A percentile compares a stretch with the other conserved stretches of the same genome.
phyloP scores from a whole-genome alignment of 2,329 filamentous ascomycete genomes.

The Pestalotiopsis fici region DNA sequence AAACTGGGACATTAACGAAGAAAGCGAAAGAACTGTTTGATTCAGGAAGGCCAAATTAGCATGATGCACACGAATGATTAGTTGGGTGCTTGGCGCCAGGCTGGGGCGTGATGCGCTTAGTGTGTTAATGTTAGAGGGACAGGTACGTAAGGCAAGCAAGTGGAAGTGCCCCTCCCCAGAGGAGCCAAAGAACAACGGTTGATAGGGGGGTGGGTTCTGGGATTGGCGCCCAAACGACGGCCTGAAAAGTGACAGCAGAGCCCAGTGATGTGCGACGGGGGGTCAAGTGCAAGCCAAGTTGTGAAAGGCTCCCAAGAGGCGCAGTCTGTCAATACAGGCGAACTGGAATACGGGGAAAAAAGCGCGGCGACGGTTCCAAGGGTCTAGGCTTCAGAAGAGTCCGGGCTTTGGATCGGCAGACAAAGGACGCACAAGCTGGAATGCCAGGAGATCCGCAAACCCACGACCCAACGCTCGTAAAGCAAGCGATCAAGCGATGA shows the following conservation, averaged over 20 bases:
- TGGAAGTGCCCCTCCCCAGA: not conserved
- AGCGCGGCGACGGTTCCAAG: not conserved
- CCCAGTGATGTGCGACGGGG: not conserved
- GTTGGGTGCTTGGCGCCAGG: constrained; percentile 10
- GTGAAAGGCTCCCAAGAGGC: not conserved
- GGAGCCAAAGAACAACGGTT: constrained; percentile 6
- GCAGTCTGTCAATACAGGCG: not conserved
- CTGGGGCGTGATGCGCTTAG: not conserved
- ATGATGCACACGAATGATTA: constrained; percentile 20
- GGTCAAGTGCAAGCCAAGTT: not conserved
- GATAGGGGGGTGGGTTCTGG: not conserved
- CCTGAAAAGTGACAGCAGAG: not conserved
- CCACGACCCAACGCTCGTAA: not conserved
- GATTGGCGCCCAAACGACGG: not conserved
- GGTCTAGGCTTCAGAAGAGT: not conserved
- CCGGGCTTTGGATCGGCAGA: not conserved
- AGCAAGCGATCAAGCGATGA: not conserved
- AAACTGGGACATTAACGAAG: constrained; percentile 87
- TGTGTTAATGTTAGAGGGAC: not conserved
- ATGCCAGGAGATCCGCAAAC: not conserved
- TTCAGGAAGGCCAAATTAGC: constrained; percentile 30
- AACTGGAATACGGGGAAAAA: not conserved
- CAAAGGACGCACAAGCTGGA: not conserved
- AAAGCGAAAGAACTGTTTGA: constrained; percentile 75
- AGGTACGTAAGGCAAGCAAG: too few relatives aligned